Base-by-base conservation (phyloP, 2,329 filamentous ascomycete species). In the Biscogniauxia mediterranea region DNA sequence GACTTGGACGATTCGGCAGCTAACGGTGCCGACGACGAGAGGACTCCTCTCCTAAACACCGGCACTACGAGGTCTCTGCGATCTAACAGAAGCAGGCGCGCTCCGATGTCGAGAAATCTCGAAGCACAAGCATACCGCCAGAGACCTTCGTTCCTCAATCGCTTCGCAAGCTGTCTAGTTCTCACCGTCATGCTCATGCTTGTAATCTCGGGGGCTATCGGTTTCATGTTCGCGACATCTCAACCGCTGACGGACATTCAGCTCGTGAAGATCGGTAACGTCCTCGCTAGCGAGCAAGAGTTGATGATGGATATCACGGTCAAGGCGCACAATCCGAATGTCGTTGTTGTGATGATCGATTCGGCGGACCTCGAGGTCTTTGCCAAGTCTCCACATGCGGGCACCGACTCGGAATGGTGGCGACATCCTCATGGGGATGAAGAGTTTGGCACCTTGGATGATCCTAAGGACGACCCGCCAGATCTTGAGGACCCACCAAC, bases 221-320 rank as follows among this genome's bases (percentile, higher is more conserved):
- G 90, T 21, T 95, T 98, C 75, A 88, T 97, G 76, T 90, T 97
- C 76, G 91, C 93, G 53, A 94, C 93, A 20, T 96, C 93, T 28
- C 93, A 96, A 71, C 91, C 93, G 6, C 84, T 99, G 54, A 85
- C 86, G 25, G 87, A 91, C 65, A 90, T 98, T 61, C 82, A 89
- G 65, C 86, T 98, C 52, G 81, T 89, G 59, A 88, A 89, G 65
- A 92, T 99, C 67, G 87, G 90, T 69, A 96, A 97, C 67, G 92
- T 99, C 23, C 84, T 98, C 55, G 93, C 93, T 2, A 97, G 92
- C 69, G 92, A 97, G 75, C 92, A 97, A 74, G 93, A 98, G 74
- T 84, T 99, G 51, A 97, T 99, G 86, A 85, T 98, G 70, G 94
- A 99, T 75, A 79, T 99, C 55, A 87, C 91, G 20, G 92, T 99